Percentiles rank a stretch among this genome's conserved stretches.
Evolutionary conservation across 345 rosid genomes (phyloP).

Genomic region (Populus tremula): DNA sequence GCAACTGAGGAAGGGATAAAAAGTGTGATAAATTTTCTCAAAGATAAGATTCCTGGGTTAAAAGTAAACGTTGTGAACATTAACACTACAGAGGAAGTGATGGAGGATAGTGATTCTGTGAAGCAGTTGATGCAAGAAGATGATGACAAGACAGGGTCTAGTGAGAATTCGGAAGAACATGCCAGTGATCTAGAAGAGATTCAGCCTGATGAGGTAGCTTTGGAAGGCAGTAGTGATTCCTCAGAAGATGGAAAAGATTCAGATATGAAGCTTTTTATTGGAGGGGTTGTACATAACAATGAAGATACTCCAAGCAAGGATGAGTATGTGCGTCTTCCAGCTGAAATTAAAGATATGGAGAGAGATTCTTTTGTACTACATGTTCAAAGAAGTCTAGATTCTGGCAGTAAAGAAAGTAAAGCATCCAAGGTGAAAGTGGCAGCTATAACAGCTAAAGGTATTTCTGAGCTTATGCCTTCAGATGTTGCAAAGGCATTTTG

Average conservation of each 20-base stretch:
- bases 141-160: slow-evolving; percentile 46
- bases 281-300: slow-evolving; percentile 76
- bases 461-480: slow-evolving; percentile 90
- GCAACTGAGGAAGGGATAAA: slow-evolving; percentile 88
- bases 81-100: slow-evolving; percentile 48
- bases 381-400: slow-evolving; percentile 51
- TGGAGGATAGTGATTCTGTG: slow-evolving; percentile 51
- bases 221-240: slow-evolving; percentile 37
- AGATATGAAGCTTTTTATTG: slow-evolving; percentile 74
- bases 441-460: slow-evolving; percentile 75
- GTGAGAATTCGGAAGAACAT: slow-evolving; percentile 58
- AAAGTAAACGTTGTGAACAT: slow-evolving; percentile 76
- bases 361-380: slow-evolving; percentile 77
- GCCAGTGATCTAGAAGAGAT: slow-evolving; percentile 52
- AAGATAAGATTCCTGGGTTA: slow-evolving; percentile 90
- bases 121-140: slow-evolving; percentile 62
- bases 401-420: slow-evolving; percentile 40
- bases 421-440: slow-evolving; percentile 61
- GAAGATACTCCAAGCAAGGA: slow-evolving; percentile 65
- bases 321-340: slow-evolving; percentile 69
- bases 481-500: slow-evolving; percentile 84
- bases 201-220: slow-evolving; percentile 49
- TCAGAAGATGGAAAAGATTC: slow-evolving; percentile 53
- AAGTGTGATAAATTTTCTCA: slow-evolving; percentile 85
- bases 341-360: slow-evolving; percentile 58